These are phyloP conservation scores for Malassezia pachydermatis DNA, from an alignment of 1,284 basidiomycete genomes.

Conservation along the genomic window DNA sequence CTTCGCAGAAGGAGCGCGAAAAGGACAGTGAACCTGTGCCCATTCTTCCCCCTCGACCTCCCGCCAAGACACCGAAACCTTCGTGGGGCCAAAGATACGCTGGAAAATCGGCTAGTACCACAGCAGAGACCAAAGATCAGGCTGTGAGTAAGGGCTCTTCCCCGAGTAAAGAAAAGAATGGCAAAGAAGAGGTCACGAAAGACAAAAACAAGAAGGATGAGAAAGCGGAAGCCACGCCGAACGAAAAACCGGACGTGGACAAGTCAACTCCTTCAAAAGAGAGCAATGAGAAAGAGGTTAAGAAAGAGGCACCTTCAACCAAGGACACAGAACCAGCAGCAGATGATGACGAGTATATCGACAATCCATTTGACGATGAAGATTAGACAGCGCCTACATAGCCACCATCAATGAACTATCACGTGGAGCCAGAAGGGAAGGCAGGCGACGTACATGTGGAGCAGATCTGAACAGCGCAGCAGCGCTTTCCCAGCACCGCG, in stretches of 20 bases:
- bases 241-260: neutral
- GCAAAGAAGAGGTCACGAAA: no score
- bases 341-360: constrained; percentile 10
- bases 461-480: no score
- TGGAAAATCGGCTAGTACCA: neutral
- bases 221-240: neutral
- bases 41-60: no score
- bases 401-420: neutral
- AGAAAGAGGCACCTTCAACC: neutral
- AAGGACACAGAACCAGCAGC: neutral
- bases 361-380: constrained; percentile 18
- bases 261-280: neutral
- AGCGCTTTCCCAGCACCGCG: no score
- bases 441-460: neutral
- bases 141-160: no score
- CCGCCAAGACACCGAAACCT: neutral
- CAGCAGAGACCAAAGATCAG: neutral
- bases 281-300: neutral
- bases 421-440: no score
- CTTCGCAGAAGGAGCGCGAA: no score
- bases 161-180: no score
- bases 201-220: neutral
- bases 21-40: no score
- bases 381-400: constrained; percentile 11
- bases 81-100: neutral